Percentiles rank a stretch among this genome's conserved stretches.
phyloP scores from a whole-genome alignment of 306 rosid species.

The Myrica gale region DNA sequence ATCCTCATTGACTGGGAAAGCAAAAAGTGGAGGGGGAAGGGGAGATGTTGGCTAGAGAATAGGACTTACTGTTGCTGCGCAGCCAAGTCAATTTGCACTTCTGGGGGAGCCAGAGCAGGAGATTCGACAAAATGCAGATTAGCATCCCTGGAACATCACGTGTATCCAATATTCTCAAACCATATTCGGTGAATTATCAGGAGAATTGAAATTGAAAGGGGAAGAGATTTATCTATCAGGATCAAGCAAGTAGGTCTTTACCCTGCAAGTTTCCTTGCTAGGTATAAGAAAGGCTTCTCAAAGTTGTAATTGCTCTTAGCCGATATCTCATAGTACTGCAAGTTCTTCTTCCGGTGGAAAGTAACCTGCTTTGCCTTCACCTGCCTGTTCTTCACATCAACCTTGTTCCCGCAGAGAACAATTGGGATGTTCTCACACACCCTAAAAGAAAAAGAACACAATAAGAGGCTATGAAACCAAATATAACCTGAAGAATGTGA shows the following conservation, averaged over 20 bases:
- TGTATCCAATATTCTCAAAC: neutral
- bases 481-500: neutral
- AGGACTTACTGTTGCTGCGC: conserved; percentile 60
- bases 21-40: neutral
- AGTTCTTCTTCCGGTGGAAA: conserved; percentile 75
- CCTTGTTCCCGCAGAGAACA: conserved; percentile 84
- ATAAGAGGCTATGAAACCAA: neutral
- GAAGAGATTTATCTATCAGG: neutral
- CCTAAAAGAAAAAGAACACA: conserved; percentile 38
- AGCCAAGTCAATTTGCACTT: conserved; percentile 72
- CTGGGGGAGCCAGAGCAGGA: conserved; percentile 90
- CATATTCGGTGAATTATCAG: neutral
- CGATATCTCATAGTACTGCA: conserved; percentile 80
- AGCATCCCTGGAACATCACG: conserved; percentile 53
- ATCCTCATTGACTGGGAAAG: too few relatives aligned
- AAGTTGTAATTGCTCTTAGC: conserved; percentile 86
- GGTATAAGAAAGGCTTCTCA: conserved; percentile 72
- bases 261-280: conserved; percentile 92
- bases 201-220: neutral
- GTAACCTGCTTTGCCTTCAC: conserved; percentile 89
- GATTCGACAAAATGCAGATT: conserved; percentile 83
- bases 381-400: conserved; percentile 85
- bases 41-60: neutral
- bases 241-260: conserved; percentile 4
- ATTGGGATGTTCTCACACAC: conserved; percentile 83